phyloP scores from a whole-genome alignment of 2,329 filamentous ascomycete genomes.

The Colletotrichum zoysiae region DNA sequence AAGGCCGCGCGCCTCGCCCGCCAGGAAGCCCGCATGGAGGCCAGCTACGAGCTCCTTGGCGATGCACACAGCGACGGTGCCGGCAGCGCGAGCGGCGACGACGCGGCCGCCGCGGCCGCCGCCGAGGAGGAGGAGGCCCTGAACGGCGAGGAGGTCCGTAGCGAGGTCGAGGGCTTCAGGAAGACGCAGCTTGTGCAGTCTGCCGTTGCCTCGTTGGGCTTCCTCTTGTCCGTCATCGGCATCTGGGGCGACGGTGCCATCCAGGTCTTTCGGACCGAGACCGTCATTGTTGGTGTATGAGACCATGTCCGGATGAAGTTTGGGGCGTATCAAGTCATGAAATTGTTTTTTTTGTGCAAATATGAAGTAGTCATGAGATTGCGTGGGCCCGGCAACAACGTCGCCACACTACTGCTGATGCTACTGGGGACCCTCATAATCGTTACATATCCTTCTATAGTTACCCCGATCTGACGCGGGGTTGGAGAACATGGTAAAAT shows the following conservation, averaged over 20 bases:
- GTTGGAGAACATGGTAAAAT: slow-evolving; percentile 32
- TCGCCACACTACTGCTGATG: slow-evolving; percentile 18
- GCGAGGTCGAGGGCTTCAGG: slow-evolving; percentile 67
- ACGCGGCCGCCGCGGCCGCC: slow-evolving; percentile 51
- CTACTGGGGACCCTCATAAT: slow-evolving; percentile 31
- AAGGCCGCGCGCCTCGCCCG: slow-evolving; percentile 49
- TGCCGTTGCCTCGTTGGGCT: slow-evolving; percentile 66
- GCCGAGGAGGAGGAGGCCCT: slow-evolving; percentile 59
- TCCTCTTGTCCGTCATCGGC: slow-evolving; percentile 72
- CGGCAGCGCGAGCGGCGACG: slow-evolving; percentile 63
- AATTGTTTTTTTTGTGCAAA: slow-evolving; percentile 16
- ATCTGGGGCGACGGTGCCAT: slow-evolving; percentile 73
- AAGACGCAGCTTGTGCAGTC: slow-evolving; percentile 68
- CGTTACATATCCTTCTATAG: slow-evolving; percentile 34
- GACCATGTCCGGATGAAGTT: neutral
- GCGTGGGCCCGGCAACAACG: slow-evolving; percentile 27
- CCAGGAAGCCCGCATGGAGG: slow-evolving; percentile 67
- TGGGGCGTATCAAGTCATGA: neutral
- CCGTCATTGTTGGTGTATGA: slow-evolving; percentile 41
- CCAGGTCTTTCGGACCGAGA: slow-evolving; percentile 43
- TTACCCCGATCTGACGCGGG: slow-evolving; percentile 12
- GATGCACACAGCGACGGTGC: slow-evolving; percentile 62
- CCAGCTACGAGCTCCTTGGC: slow-evolving; percentile 77
- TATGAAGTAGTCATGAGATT: slow-evolving; percentile 32
- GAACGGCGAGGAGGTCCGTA: slow-evolving; percentile 73